Percentiles rank a stretch among this genome's conserved stretches.
These are phyloP conservation scores for Citrus medica DNA, from an alignment of 345 rosid genomes.

Conservation along the genomic window DNA sequence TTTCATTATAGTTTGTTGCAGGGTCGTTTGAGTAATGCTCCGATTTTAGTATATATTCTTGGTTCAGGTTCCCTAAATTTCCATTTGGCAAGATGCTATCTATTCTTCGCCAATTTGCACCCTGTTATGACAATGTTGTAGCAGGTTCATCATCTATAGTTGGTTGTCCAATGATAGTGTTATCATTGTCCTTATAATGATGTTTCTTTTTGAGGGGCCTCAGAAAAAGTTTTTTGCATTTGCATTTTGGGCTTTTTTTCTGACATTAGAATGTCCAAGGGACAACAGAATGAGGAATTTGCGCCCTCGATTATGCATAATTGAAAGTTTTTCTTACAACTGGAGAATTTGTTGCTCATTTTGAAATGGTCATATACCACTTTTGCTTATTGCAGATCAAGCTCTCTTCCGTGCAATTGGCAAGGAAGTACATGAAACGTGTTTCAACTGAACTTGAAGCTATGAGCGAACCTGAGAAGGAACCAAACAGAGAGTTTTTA, in stretches of 20 bases:
- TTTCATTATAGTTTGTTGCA: neutral
- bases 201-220: neutral
- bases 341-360: neutral
- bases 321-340: neutral
- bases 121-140: neutral
- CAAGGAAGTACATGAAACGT: conserved; percentile 95
- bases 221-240: neutral
- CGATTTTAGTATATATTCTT: neutral
- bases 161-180: neutral
- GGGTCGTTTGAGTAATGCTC: neutral
- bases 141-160: neutral
- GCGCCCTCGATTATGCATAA: neutral
- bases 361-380: neutral
- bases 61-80: neutral
- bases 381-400: conserved; percentile 60
- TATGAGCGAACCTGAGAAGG: conserved; percentile 72
- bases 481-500: conserved; percentile 91
- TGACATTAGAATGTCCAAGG: neutral
- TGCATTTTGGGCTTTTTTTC: neutral
- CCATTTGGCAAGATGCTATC: neutral
- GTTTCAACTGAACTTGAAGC: conserved; percentile 84
- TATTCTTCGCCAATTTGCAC: neutral
- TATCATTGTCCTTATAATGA: neutral
- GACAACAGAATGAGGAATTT: neutral
- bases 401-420: conserved; percentile 90